Base-by-base conservation (phyloP, 1,284 basidiomycete species). In the Fomitopsis schrenkii region DNA sequence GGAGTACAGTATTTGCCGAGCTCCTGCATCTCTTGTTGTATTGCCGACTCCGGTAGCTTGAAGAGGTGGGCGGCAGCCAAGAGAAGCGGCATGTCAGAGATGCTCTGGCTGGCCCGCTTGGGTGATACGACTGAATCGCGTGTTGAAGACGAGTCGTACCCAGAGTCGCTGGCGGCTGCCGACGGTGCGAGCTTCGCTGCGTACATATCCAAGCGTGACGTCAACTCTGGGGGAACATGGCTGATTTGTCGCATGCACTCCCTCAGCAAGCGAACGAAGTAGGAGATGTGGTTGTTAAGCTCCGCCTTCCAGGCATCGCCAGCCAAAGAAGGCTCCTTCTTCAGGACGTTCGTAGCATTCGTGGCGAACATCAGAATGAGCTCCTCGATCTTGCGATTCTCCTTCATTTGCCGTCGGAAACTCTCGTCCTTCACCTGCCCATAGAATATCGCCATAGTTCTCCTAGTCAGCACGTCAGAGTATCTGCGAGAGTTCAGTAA, bases 371-470 rank as follows among this genome's bases (percentile, higher is more conserved):
- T 91, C 57, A 99, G 82, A 64, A 99, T 97, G 62, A 99, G 87
- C 66, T 98, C 95, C 76, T 99, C 97, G 58, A 98, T 92, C 78
- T 97, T 97, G 54, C 97, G 84, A 70, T 95, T 96, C 74, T 98
- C 95, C 74, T 95, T 94, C 85, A 98, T 90, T 70, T 95, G 93
- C 46, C 86, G 83, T 64, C 91, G 87, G 78, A 96, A 96, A 36
- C 80, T 82, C 55, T 93, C 89, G 62, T 93, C 88, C 71, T 90
- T 89, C 74, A 94, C 93, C 65, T 92, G 91, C 5, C 90, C 90
- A 74, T 95, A 97, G 75, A 97, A 97, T 35, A 91, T 87, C 56
- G 90, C 95, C 80, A 95, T 90, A 1, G 93, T 94, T 54, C 93
- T 82, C 45, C 95, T 86, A 35, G 94, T 89, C 33, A 94, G 80